Base-by-base conservation (phyloP, 2,329 filamentous ascomycete species). In the Malbranchea cinnamomea region DNA sequence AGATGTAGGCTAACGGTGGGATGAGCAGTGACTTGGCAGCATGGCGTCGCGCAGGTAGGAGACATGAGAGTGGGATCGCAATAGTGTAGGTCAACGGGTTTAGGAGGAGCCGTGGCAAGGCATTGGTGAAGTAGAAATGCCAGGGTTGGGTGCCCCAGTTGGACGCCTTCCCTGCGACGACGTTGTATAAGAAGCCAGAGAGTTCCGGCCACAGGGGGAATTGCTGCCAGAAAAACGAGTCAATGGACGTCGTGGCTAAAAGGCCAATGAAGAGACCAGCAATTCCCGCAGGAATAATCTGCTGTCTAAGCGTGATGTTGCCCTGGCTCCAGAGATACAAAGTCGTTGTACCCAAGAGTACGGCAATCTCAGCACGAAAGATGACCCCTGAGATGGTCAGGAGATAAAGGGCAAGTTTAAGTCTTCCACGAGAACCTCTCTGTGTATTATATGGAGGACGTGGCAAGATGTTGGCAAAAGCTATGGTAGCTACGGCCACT, bases 191-290 rank as follows among this genome's bases (percentile, higher is more conserved):
- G 59, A 98, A 95, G 2, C 74, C 84, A 42, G 70, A 72, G 37
- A 91, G 71, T 53, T 98, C 89, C 1, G 89, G 85, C 89, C 89
- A 98, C 17, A 92, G 56, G 2, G 67, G 68, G 37, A 68, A 71
- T 5, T 57, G 46, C 47, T 87, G 83, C 89, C 87, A 98, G 59
- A 95, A 92, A 59, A 84, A 87, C 2, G 81, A 87, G 62, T 98
- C 89, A 19, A 93, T 54, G 2, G 73, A 67, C 9, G 93, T 63
- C 0, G 84, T 84, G 20, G 76, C 56, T 8, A 60, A 15, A 1
- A 95, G 65, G 1, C 80, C 77, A 25, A 77, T 56, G n/a, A 66
- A 21, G 10, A 75, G 68, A 14, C 82, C 77, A 4, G 64, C 52
- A 10, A 77, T 28, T 11, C 83, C 80, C 11, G 79, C 68, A 10